Evolutionary conservation across 495 filamentous ascomycete species (phyloP), one percentile per base, ranked within the genome.

Genomic region (Xylaria grammica): DNA sequence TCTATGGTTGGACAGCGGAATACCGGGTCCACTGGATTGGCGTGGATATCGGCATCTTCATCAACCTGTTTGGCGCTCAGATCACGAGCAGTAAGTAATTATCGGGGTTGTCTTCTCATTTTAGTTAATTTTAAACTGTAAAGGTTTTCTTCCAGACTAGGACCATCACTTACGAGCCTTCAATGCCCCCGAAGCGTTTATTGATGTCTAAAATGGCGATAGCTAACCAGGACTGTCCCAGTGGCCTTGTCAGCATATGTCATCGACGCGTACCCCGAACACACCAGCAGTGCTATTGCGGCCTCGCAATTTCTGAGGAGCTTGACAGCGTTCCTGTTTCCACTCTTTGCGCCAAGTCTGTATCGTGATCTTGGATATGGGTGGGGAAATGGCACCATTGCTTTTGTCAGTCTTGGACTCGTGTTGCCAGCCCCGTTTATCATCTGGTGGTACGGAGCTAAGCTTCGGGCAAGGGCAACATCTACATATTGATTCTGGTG

Each of bases 261-360:
- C 46, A 85, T 93, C 17, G 91, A 94, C 69, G 77, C 87, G 8
- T 92, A 91, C 72, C 85, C 87, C 13, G 80, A 86, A 8, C 92
- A 83, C 70, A 89, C 91, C 11, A 90, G 91, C 10, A 87, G 83
- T 63, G 91, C 89, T 1, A 70, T 90, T 10, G 88, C 83, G 0
- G 89, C 91, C 0, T 80, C 80, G 2, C 84, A 86, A 3, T 84
- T 91, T 17, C 67, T 93, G 64, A 77, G 90, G n/a, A 86, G 81
- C 26, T 46, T 91, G 17, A 83, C 85, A 2, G 90, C 90, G 0
- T 92, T 91, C 65, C 83, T 81, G 15, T 92, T 93, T 65, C 90
- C 90, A 13, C 76, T 93, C 7, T 92, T 92, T 63, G 87, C 88
- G 13, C 87, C 85, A 20, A 80, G 79, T 38, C 81, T 90, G 82